Conservation (phyloP, 352 stramenopile species). For the Phytophthora hibernalis region DNA sequence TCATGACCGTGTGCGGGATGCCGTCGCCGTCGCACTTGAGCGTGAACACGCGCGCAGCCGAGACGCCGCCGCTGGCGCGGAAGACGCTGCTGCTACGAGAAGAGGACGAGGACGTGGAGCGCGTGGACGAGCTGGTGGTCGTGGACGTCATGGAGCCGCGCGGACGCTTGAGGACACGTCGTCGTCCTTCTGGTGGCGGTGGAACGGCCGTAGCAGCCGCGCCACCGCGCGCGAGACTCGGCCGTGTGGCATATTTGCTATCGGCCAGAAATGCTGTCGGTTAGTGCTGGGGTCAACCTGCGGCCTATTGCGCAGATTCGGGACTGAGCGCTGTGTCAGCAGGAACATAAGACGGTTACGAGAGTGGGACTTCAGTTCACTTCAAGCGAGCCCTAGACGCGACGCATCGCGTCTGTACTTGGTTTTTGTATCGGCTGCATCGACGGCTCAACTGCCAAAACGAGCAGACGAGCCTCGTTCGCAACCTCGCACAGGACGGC, state of each 20-base stretch:
- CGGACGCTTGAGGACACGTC: constrained; percentile 19
- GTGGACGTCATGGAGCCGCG: constrained; percentile 29
- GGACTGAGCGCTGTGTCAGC: constrained; percentile 20
- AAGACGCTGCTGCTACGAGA: constrained; percentile 30
- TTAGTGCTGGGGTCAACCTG: not conserved
- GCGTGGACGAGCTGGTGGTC: constrained; percentile 32
- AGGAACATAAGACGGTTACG: constrained; percentile 11
- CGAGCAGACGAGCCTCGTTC: constrained; percentile 14
- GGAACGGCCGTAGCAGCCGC: constrained; percentile 50
- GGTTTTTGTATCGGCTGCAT: constrained; percentile 17
- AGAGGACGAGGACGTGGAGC: constrained; percentile 38
- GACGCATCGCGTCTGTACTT: constrained; percentile 10
- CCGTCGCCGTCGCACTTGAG: constrained; percentile 25
- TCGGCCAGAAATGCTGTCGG: not conserved
- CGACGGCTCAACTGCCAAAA: constrained; percentile 19
- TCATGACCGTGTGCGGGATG: constrained; percentile 32
- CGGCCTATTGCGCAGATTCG: constrained; percentile 20
- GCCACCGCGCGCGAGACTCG: constrained; percentile 49
- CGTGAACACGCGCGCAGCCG: constrained; percentile 25
- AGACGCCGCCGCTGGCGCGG: not conserved
- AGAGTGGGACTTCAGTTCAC: constrained; percentile 27
- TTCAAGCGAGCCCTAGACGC: constrained; percentile 26
- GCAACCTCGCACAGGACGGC: constrained; percentile 15
- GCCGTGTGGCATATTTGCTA: constrained; percentile 34
- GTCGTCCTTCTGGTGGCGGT: constrained; percentile 29